Evolutionary conservation across 331 rosid species (phyloP).

Genomic region (Telfairia occidentalis): DNA sequence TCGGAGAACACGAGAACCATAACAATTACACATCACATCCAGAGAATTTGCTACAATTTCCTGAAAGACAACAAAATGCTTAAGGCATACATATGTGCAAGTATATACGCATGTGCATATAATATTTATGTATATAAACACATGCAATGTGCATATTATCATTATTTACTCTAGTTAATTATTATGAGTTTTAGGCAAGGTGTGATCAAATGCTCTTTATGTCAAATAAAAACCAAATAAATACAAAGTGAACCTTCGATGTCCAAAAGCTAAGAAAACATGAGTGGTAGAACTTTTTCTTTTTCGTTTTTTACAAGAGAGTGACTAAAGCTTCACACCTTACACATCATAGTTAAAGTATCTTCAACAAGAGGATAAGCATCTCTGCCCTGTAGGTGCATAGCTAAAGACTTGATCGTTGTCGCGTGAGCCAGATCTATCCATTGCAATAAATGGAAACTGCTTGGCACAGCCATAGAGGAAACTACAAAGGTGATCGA

Average conservation of each 20-base stretch:
- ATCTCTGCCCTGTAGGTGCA: slow-evolving; percentile 47
- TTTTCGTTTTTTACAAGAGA: too few relatives aligned
- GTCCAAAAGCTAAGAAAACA: background rate
- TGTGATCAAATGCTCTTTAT: background rate
- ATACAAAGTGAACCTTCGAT: background rate
- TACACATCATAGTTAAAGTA: slow-evolving; percentile 50
- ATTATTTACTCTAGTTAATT: background rate
- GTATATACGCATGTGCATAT: background rate
- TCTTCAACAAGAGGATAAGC: slow-evolving; percentile 39
- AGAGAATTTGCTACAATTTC: slow-evolving; percentile 44
- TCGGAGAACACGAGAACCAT: slow-evolving; percentile 86
- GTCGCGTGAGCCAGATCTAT: slow-evolving; percentile 86
- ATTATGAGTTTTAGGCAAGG: background rate
- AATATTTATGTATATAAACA: background rate
- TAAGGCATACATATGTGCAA: background rate
- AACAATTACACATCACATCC: slow-evolving; percentile 63
- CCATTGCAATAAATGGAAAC: slow-evolving; percentile 69
- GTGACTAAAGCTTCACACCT: slow-evolving; percentile 27
- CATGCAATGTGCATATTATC: background rate
- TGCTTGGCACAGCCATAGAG: slow-evolving; percentile 39
- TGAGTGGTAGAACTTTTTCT: too few relatives aligned
- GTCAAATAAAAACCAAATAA: background rate
- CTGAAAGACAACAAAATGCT: slow-evolving; percentile 24
- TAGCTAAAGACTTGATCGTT: slow-evolving; percentile 47
- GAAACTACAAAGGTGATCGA: slow-evolving; percentile 49